Conservation (phyloP, 805 yeast genomes). For the Metschnikowia cubensis region DNA sequence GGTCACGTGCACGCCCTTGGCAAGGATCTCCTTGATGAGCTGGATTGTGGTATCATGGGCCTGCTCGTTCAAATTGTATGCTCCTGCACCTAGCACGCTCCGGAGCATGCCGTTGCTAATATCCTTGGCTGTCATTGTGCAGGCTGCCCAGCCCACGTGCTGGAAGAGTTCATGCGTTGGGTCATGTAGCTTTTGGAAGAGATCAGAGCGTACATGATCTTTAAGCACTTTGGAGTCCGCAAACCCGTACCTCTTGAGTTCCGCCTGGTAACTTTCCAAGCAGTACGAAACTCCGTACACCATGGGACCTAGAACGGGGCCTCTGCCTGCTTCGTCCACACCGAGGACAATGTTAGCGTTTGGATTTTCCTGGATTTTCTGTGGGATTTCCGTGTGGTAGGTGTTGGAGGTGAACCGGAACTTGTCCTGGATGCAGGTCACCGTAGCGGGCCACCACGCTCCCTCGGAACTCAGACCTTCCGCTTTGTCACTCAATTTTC, state of each 20-base stretch:
- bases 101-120: constrained; percentile 86
- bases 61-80: constrained; percentile 83
- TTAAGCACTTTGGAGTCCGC: constrained; percentile 90
- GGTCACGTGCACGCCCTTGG: constrained; percentile 56
- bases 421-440: constrained; percentile 24
- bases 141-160: constrained; percentile 84
- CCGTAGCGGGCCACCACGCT: constrained; percentile 36
- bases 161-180: constrained; percentile 39
- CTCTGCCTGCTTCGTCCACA: constrained; percentile 98
- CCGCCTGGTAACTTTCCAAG: constrained; percentile 45
- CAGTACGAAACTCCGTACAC: constrained; percentile 90
- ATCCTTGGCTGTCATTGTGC: constrained; percentile 81
- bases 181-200: constrained; percentile 58
- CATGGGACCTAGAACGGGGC: constrained; percentile 98
- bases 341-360: constrained; percentile 60
- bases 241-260: constrained; percentile 64
- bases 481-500: neutral
- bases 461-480: too few relatives aligned
- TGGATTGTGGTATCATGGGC: constrained; percentile 93
- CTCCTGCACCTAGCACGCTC: constrained; percentile 44
- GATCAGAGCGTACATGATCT: constrained; percentile 59
- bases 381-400: constrained; percentile 49
- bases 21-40: constrained; percentile 62
- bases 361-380: constrained; percentile 24
- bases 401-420: constrained; percentile 41